phyloP scores from a whole-genome alignment of 441 rosid species.

The Jatropha multifida region DNA sequence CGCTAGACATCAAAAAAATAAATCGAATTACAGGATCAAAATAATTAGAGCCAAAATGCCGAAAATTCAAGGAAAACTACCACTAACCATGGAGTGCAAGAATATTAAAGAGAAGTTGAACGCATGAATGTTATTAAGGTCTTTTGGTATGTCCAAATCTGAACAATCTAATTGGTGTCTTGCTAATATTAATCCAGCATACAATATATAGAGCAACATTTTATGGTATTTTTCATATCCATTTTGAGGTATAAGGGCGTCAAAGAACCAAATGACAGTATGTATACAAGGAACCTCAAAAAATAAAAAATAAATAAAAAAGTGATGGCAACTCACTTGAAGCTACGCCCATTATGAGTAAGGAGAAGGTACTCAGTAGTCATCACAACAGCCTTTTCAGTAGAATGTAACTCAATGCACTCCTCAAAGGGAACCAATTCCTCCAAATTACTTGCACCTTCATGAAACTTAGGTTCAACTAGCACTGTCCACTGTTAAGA shows the following conservation, averaged over 20 bases:
- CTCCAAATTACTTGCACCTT: conserved; percentile 86
- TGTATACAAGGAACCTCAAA: not conserved
- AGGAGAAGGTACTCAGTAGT: conserved; percentile 92
- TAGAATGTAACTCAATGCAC: conserved; percentile 77
- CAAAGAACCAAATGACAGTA: conserved; percentile 1
- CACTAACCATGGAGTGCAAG: not conserved
- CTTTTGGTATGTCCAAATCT: not conserved
- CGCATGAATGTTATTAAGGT: not conserved
- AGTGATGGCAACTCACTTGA: conserved; percentile 76
- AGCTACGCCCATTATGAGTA: conserved; percentile 88
- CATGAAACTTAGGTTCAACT: conserved; percentile 94
- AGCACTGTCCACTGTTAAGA: conserved; percentile 87
- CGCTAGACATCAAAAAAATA: conserved; percentile 13
- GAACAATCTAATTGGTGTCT: not conserved
- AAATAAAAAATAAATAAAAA: conserved; percentile 13
- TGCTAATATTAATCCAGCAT: not conserved
- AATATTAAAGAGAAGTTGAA: not conserved
- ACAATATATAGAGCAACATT: not conserved
- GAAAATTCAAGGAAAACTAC: conserved; percentile 1
- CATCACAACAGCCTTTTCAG: conserved; percentile 64
- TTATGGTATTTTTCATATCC: not conserved
- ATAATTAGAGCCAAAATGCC: conserved; percentile 9
- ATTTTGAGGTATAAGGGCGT: not conserved
- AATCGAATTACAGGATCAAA: conserved; percentile 8
- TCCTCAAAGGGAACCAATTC: conserved; percentile 97